Evolutionary conservation across 768 basidiomycete species (phyloP), one percentile per base, ranked within the genome.

Genomic region (Chlorophyllum brunneum): DNA sequence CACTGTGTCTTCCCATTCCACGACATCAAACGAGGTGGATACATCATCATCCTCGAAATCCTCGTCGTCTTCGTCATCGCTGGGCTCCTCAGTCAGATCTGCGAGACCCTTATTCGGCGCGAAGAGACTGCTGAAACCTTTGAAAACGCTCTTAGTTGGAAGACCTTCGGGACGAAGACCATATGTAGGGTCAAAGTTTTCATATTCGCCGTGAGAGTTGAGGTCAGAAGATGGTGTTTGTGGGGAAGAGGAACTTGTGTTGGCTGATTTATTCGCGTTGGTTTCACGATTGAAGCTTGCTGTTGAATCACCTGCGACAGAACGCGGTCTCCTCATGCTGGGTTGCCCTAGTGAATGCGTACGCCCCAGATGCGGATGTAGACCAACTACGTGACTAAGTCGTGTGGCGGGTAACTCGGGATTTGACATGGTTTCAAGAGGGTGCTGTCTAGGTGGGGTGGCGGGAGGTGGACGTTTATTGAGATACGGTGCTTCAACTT

Each of bases 101-200:
- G 84, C 89, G 4, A 93, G 78, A 26, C 85, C 84, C 58, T 80
- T 84, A 56, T 79, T 81, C 3, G 78, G 79, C 6, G 71, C 69
- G 56, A 89, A 95, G 7, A 95, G 70, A 33, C 78, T 81, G 18
- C 86, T 82, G 58, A 97, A 94, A 5, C 80, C 80, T 39, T 78
- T 76, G 66, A 95, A 97, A 3, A 84, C 79, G 54, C 86, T 86
- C 69, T 92, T 95, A 1, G 80, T 78, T 0, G 94, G 94, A 1
- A 95, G 73, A 1, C 91, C 89, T 62, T 98, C 95, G 0, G 93
- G 92, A 22, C 95, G 86, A 10, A 98, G 73, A 13, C 95, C 95
- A 63, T 99, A 98, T 0, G 95, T 98, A 0, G 94, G 95, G 61
- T 98, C 95, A 66, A 90, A 97, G 55, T 89, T 85, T 69, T 97